phyloP scores from a whole-genome alignment of 345 rosid genomes.

The Syzygium aqueum region DNA sequence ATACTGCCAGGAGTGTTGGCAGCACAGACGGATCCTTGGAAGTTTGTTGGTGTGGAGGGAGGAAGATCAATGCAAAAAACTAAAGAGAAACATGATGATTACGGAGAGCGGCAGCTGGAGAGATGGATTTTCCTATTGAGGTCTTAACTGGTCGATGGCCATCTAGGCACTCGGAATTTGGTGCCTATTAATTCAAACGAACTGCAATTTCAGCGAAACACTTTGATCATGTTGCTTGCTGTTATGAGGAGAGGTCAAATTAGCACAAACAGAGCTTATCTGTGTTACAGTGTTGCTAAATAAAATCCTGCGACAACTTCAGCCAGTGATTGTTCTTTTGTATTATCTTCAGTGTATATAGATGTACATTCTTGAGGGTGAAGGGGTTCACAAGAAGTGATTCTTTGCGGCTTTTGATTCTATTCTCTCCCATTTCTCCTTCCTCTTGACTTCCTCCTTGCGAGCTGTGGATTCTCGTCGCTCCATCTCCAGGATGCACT shows the following conservation, averaged over 20 bases:
- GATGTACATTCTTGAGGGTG: background rate
- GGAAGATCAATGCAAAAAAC: background rate
- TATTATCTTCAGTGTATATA: background rate
- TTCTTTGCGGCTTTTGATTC: conserved; percentile 33
- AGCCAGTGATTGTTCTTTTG: background rate
- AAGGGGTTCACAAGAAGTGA: background rate
- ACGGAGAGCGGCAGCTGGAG: background rate
- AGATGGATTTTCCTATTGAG: background rate
- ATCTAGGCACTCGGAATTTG: background rate
- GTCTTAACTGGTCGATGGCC: background rate
- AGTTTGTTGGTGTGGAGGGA: background rate
- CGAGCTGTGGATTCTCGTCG: conserved; percentile 15
- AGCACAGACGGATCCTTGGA: background rate
- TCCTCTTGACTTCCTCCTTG: conserved; percentile 23
- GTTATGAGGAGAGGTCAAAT: too few species aligned
- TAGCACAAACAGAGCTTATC: too few species aligned
- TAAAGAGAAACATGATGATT: background rate
- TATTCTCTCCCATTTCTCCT: conserved; percentile 37
- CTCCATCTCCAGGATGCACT: conserved; percentile 17
- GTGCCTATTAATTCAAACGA: background rate
- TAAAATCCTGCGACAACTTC: background rate
- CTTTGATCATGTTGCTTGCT: background rate
- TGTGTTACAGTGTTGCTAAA: background rate
- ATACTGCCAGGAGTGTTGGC: background rate
- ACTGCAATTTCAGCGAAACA: background rate